These are phyloP conservation scores for Cotoneaster glaucophyllus DNA, from an alignment of 306 rosid genomes.

Conservation along the genomic window DNA sequence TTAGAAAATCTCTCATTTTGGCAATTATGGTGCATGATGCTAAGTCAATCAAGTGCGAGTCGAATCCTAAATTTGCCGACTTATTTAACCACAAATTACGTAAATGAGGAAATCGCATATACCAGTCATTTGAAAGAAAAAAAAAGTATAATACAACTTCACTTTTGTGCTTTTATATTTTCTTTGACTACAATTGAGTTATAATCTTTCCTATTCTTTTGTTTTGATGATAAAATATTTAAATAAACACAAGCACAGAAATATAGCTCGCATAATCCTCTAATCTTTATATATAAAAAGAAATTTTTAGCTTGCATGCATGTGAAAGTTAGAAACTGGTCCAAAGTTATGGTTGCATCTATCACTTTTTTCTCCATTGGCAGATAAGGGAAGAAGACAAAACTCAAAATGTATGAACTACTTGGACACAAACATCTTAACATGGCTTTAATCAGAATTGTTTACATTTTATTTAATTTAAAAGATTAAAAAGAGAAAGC, in stretches of 20 bases:
- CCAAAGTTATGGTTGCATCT: neutral
- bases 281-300: neutral
- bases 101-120: neutral
- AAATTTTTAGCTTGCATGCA: neutral
- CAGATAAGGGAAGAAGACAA: neutral
- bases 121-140: too few species aligned
- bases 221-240: too few species aligned
- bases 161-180: neutral
- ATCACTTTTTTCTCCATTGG: neutral
- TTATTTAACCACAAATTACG: too few species aligned
- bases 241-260: neutral
- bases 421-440: neutral
- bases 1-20: too few species aligned
- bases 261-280: neutral
- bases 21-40: too few species aligned
- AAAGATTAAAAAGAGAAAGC: conserved; percentile 34
- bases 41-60: too few species aligned
- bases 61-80: too few species aligned
- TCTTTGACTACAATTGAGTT: neutral
- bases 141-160: neutral
- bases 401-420: neutral
- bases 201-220: neutral
- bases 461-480: neutral
- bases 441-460: neutral
- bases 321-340: neutral